Conservation (phyloP, 495 filamentous ascomycete species). For the Neurospora hispaniola region DNA sequence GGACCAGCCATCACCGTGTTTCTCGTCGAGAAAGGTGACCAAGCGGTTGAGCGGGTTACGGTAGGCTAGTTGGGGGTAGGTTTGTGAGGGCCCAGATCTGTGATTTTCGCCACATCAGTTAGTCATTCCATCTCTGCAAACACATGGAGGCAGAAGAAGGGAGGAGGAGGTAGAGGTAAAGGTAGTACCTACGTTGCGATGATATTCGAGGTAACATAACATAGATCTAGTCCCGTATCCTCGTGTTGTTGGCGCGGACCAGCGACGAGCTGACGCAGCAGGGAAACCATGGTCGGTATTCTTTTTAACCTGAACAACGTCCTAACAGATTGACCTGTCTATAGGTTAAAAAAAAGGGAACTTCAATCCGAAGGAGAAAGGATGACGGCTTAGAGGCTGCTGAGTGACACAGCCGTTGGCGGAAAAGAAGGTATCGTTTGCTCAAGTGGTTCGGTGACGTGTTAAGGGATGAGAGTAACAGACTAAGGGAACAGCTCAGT, state of each 20-base stretch:
- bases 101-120: neutral
- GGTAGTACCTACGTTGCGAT: conserved; percentile 45
- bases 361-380: neutral
- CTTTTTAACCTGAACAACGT: neutral
- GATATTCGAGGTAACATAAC: conserved; percentile 80
- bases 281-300: conserved; percentile 33
- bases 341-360: neutral
- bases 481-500: neutral
- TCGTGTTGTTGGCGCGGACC: conserved; percentile 73
- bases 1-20: conserved; percentile 73
- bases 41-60: conserved; percentile 82
- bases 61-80: conserved; percentile 83
- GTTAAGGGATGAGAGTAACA: neutral
- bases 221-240: conserved; percentile 84
- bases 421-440: neutral
- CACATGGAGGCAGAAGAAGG: neutral
- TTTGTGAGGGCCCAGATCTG: conserved; percentile 74
- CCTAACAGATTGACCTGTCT: too few relatives aligned
- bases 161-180: neutral
- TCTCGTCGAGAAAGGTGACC: conserved; percentile 73
- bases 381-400: neutral
- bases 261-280: conserved; percentile 50
- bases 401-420: neutral
- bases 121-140: neutral
- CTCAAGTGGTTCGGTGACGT: neutral